Evolutionary conservation across 352 stramenopile species (phyloP).

Genomic region (Phytophthora pinifolia): DNA sequence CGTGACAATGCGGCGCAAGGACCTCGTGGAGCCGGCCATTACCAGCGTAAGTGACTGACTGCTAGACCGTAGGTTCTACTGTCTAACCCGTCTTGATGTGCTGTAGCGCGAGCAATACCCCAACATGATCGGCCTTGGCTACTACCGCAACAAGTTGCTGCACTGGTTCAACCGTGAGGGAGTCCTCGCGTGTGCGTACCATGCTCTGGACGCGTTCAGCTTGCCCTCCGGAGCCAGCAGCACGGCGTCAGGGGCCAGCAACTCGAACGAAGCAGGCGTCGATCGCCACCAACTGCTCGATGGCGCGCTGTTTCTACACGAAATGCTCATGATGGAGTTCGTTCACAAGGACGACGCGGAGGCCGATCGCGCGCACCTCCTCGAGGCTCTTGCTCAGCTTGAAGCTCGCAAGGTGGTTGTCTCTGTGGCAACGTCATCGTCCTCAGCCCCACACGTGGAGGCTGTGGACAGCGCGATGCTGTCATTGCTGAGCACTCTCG

Average conservation of each 20-base stretch:
- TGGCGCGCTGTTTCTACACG: slow-evolving; percentile 66
- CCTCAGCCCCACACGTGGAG: slow-evolving; percentile 17
- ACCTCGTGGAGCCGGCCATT: slow-evolving; percentile 80
- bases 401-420: slow-evolving; percentile 44
- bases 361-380: slow-evolving; percentile 41
- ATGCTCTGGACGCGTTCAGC: slow-evolving; percentile 59
- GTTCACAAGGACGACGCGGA: slow-evolving; percentile 65
- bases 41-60: slow-evolving; percentile 61
- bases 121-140: slow-evolving; percentile 87
- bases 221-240: slow-evolving; percentile 17
- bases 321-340: slow-evolving; percentile 82
- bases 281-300: slow-evolving; percentile 57
- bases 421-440: slow-evolving; percentile 13
- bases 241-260: slow-evolving; percentile 9
- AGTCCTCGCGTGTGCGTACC: slow-evolving; percentile 74
- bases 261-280: slow-evolving; percentile 31
- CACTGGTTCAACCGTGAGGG: slow-evolving; percentile 86
- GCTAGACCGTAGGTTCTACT: too few relatives aligned
- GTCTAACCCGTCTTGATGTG: slow-evolving; percentile 17
- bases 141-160: slow-evolving; percentile 88
- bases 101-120: slow-evolving; percentile 72
- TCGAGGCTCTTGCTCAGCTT: slow-evolving; percentile 41
- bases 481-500: slow-evolving; percentile 67
- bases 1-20: slow-evolving; percentile 67
- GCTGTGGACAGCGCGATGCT: slow-evolving; percentile 40